Evolutionary conservation across 2,329 filamentous ascomycete species (phyloP), one percentile per base, ranked within the genome.

Genomic region (Mollisiaceae sp.): DNA sequence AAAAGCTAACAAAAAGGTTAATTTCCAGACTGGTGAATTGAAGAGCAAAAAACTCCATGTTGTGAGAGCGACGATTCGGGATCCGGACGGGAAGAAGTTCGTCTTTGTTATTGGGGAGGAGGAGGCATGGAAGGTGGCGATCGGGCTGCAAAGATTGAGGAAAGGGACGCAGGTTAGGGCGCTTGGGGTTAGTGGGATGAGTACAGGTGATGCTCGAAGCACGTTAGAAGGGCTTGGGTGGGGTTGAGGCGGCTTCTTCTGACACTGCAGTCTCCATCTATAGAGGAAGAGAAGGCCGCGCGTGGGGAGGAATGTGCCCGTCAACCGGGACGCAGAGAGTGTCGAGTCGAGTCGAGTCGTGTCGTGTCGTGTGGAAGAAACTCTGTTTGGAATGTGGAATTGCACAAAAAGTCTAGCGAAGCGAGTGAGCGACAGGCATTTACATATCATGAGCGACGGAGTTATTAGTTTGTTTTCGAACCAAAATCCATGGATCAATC

Each of bases 91-190:
- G 52, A 89, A 89, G 78, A 82, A 87, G 41, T 90, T 86, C 73
- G 76, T 91, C 41, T 90, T 91, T 73, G 82, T 91, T 11, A 78
- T 91, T 39, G 80, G 82, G 47, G 87, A 90, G 73, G 83, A 86
- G 67, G 88, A 91, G 75, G 83, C 83, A 35, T 91, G 89, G 89
- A 91, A 91, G 82, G 79, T 91, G 27, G 82, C 86, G 1, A 79
- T 85, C 41, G 88, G 86, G 1, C 74, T 91, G 70, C 85, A 89
- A 75, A 82, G 85, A 54, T 77, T 91, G 71, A 79, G 87, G 60
- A 82, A 83, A 62, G 88, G 88, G 5, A 84, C 83, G 2, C 86
- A 89, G 75, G 85, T 84, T 38, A 80, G 86, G 61, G 83, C 85
- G 64, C 78, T 90, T 55, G 86, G 85, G 5, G 82, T 90, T 38